Evolutionary conservation across 1,139 yeast genomes (phyloP), one percentile per base, ranked within the genome.

Genomic region (Suhomyces panamericanus): DNA sequence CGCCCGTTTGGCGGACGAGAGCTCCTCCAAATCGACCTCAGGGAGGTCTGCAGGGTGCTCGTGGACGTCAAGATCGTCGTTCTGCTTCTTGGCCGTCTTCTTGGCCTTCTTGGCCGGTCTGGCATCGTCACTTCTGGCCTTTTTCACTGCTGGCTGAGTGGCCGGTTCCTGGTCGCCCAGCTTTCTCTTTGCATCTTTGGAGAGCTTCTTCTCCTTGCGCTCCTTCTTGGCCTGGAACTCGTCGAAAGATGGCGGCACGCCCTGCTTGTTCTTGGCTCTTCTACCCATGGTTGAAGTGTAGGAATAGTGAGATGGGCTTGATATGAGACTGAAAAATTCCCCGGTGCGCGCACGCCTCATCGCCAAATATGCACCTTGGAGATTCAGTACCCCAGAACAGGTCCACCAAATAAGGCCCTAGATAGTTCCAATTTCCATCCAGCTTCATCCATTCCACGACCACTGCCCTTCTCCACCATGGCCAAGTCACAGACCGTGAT

Each of bases 191-290:
- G 54, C 53, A 54, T 70, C 67, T 51, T 68, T 65, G 38, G 54
- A 50, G 17, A 70, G 75, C 54, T 70, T 75, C 59, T 75, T 79
- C 22, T 71, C 74, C 54, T 70, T 75, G 59, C 75, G 79, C 38
- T 74, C 78, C 55, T 80, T 83, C 44, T 66, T 73, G 11, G 80
- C 80, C 53, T 83, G 81, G 62, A 90, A 84, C 59, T 90, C 96
- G 37, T 90, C 98, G 52, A 83, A 74, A 11, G 87, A 62, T 35
- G 96, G 96, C 55, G 97, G 97, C 48, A 79, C 87, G 29, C 88
- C 91, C 70, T 90, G 97, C 75, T 87, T 90, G 62, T 87, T 85
- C 71, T 85, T 87, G 49, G 89, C 87, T 75, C 88, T 85, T 80
- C 96, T 85, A 64, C 96, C 97, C 96, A 89, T 89, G 48, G 47